Base-by-base conservation (phyloP, 768 basidiomycete species). In the Xerocomellus dryophilus region DNA sequence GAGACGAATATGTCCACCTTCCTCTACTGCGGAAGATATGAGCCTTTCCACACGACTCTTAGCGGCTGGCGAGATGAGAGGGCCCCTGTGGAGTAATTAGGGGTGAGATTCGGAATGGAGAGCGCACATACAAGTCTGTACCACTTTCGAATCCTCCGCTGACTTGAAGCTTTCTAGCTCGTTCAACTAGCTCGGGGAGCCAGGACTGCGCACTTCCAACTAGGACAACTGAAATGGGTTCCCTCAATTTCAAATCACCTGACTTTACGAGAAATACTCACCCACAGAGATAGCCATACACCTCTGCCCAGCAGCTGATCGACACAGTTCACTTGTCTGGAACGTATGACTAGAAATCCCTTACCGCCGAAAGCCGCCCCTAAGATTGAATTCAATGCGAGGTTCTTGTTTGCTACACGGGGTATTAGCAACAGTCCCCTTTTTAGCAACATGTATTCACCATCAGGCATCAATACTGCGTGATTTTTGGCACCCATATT, bases 401-500 rank as follows among this genome's bases (percentile, higher is more conserved):
- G 78, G 61, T 97, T 95, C 70, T 88, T 91, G 74, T 96, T 98
- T 20, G 94, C 94, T 90, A 50, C 17, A 38, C 17, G 23, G 7
- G 42, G 21, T 20, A 40, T 61, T 43, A 57, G 49, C 29, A 46
- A 39, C 7, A 15, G 7, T 31, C n/a, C 27, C 32, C 9, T 25
- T n/a, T 29, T 31, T 38, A 52, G 27, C 50, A 8, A 27, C 27
- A 21, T 29, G 21, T 20, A 65, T 78, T 51, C 57, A 95, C 93
- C 91, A 71, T 97, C 94, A 18, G 93, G 89, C 91, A 96, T 93
- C 61, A 96, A 69, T 14, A 96, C 81, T 17, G 86, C 92, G 70
- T 96, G 94, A 63, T 96, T 98, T 76, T 99, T 99, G 27, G 96
- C 96, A n/a, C 96, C 96, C 71, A 98, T 73, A 62, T 89, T 88